phyloP scores from a whole-genome alignment of 2,329 filamentous ascomycete species.

The Aspergillus ustus region DNA sequence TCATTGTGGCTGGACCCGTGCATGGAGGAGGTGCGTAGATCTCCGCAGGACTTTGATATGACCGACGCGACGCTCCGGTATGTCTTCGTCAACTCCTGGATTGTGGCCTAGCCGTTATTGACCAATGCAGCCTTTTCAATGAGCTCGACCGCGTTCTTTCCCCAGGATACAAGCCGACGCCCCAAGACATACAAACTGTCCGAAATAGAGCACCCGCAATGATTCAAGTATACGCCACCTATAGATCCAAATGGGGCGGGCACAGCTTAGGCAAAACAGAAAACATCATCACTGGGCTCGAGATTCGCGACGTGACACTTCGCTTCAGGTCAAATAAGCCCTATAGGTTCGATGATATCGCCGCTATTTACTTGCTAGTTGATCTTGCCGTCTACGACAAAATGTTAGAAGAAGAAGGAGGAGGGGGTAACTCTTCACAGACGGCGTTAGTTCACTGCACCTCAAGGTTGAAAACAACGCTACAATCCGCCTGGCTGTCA shows the following conservation, averaged over 20 bases:
- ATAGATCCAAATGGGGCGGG: neutral
- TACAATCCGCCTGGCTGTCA: neutral
- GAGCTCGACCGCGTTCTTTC: too few species aligned
- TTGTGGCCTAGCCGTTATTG: too few species aligned
- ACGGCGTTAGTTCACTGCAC: neutral
- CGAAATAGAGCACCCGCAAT: neutral
- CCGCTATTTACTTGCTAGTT: neutral
- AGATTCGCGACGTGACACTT: conserved; percentile 1
- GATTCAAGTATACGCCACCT: neutral
- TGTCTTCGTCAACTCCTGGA: too few species aligned
- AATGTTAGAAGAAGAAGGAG: too few species aligned
- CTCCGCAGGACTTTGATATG: neutral
- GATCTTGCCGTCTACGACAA: conserved; percentile 1
- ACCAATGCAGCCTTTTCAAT: too few species aligned
- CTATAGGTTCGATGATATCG: neutral
- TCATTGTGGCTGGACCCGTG: neutral
- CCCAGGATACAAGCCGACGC: neutral
- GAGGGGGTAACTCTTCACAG: neutral
- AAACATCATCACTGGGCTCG: neutral
- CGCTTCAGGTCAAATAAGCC: conserved; percentile 2
- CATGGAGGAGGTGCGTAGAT: neutral
- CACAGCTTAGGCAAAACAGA: neutral
- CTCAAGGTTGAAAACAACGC: too few species aligned
- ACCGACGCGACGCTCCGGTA: too few species aligned
- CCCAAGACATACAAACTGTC: neutral